Conservation (phyloP, 2,329 filamentous ascomycete species). For the Huntiella savannae region DNA sequence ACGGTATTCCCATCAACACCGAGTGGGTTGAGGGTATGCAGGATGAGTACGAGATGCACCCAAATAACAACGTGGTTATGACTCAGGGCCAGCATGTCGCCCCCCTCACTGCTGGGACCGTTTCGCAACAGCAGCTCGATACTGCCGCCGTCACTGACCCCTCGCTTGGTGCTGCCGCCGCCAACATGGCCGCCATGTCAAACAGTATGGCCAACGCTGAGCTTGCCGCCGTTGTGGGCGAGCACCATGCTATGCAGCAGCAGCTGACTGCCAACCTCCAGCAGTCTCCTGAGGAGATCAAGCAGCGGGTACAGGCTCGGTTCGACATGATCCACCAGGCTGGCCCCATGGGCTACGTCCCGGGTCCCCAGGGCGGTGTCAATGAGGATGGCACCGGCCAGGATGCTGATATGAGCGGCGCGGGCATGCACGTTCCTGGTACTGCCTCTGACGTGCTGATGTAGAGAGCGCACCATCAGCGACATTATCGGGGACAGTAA, state of each 20-base stretch:
- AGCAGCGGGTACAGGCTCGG: constrained; percentile 8
- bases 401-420: neutral
- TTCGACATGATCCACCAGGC: constrained; percentile 9
- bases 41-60: constrained; percentile 8
- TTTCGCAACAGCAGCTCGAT: constrained; percentile 1
- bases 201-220: constrained; percentile 3
- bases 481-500: neutral
- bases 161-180: constrained; percentile 6
- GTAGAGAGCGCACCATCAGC: neutral
- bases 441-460: neutral
- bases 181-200: constrained; percentile 4
- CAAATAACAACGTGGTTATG: neutral
- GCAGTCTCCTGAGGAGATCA: constrained; percentile 7
- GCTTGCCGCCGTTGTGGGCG: neutral
- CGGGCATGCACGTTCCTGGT: constrained; percentile 1
- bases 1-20: constrained; percentile 23
- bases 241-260: constrained; percentile 7
- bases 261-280: constrained; percentile 6
- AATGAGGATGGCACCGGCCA: neutral
- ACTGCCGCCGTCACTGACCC: constrained; percentile 9
- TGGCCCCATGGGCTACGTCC: constrained; percentile 2
- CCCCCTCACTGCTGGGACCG: neutral
- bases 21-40: constrained; percentile 11
- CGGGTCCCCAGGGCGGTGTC: neutral
- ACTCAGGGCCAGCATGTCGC: neutral